Evolutionary conservation across 768 basidiomycete species (phyloP), one percentile per base, ranked within the genome.

Genomic region (Tylopilus sp.): DNA sequence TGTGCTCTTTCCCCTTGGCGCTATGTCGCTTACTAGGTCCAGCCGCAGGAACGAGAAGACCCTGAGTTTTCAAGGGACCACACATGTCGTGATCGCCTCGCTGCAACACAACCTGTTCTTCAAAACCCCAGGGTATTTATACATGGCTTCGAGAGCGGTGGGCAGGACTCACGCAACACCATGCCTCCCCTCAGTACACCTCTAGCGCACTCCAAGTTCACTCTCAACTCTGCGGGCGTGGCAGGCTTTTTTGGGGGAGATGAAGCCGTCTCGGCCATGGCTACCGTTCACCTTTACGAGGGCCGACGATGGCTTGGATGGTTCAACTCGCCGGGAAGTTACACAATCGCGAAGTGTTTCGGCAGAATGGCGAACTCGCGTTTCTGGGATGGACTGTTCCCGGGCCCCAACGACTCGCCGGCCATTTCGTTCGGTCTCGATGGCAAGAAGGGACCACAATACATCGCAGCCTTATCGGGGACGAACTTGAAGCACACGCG

Each of bases 191-290:
- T 62, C 51, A 2, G 6, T 10, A 25, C 7, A 10, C 57, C 68
- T 29, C 49, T 65, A 31, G 11, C 33, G 3, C 0, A 17, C 16
- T n/a, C 51, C 17, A 47, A 42, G 25, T 65, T 68, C 34, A 38
- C n/a, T 4, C 63, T 72, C 36, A 61, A 73, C 30, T 42, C 64
- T 0, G 60, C 69, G 8, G 72, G 68, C 5, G 59, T 72, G 10
- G 67, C 71, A 9, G 72, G 70, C 9, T 66, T 74, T 31, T 71
- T 72, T 6, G 72, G 72, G 3, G 70, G 71, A 6, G 60, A 74
- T 19, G 72, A 72, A 47, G 70, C 71, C n/a, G 58, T 73, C 30
- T 56, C 67, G 10, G 70, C 72, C 17, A 72, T 72, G 42, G 22
- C 24, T n/a, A 43, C 42, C 26, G 42, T 43, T n/a, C 42, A 43